Evolutionary conservation across 345 rosid genomes (phyloP), one percentile per base, ranked within the genome.

Genomic region (Eucalyptus marginata): DNA sequence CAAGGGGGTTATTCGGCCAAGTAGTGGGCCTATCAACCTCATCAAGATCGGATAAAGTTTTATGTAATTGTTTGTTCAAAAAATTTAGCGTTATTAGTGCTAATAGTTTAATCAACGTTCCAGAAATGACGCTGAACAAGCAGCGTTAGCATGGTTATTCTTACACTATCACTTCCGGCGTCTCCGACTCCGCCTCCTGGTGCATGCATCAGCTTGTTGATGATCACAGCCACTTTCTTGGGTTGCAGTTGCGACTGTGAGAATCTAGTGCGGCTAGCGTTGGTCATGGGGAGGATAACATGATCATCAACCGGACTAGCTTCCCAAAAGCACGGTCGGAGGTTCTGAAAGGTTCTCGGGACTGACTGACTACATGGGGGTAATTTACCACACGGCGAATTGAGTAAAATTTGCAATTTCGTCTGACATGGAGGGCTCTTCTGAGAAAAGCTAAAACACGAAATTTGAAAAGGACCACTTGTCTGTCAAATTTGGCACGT

Each of bases 371-470:
- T 7, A 93, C 79, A 25, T 95, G 81, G 96, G 96, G 10, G 88
- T 93, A 31, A 94, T 94, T 91, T 95, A 93, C 87, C 94, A 94
- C 87, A 94, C 94, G 10, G 51, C 96, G 58, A 52, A 52, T 52
- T 52, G 58, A 25, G 58, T 52, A 1, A 52, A 52, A 20, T 52
- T 52, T 52, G 58, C 58, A 52, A 52, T 52, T 52, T 52, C 25
- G 10, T 52, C 25, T 20, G 5, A 52, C 25, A 20, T 52, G 58
- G 25, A 52, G 58, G 58, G 58, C 24, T 18, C 25, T 52, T 52
- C 10, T 20, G 25, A 52, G 5, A 52, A 52, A 52, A 52, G 58
- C 25, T 20, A 20, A 18, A 52, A 52, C 58, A 52, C 58, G 58
- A 7, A 52, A 52, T 52, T 52, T 52, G 58, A 52, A 52, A 20